Evolutionary conservation across 202 grass and related monocot species (phyloP).

Genomic region (Saccharum hybrid): DNA sequence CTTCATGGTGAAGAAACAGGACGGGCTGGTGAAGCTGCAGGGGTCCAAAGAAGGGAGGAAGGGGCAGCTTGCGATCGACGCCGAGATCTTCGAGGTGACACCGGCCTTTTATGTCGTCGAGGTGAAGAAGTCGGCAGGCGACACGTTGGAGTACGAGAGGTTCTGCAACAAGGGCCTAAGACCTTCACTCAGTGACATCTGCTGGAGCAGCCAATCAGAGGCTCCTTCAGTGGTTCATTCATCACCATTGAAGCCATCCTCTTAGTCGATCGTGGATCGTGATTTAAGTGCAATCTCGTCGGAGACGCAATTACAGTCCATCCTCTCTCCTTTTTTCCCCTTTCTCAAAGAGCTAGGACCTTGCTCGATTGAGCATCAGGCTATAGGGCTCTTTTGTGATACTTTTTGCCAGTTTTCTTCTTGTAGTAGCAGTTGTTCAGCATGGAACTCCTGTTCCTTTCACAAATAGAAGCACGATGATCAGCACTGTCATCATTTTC

Average conservation of each 20-base stretch:
- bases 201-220: conserved; percentile 61
- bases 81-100: conserved; percentile 83
- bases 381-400: conserved; percentile 45
- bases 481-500: conserved; percentile 16
- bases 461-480: conserved; percentile 48
- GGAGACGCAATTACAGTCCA: conserved; percentile 37
- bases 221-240: conserved; percentile 41
- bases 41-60: conserved; percentile 82
- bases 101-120: conserved; percentile 70
- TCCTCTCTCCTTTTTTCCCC: background rate
- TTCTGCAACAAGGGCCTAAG: conserved; percentile 79
- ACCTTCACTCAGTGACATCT: conserved; percentile 80
- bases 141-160: conserved; percentile 80
- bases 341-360: conserved; percentile 30
- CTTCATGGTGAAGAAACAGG: conserved; percentile 83
- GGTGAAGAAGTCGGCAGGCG: conserved; percentile 79
- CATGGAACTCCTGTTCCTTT: conserved; percentile 49
- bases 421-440: conserved; percentile 38
- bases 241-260: conserved; percentile 35
- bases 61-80: conserved; percentile 74
- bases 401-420: conserved; percentile 43
- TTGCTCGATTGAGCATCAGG: conserved; percentile 43
- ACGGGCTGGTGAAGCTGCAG: conserved; percentile 70
- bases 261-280: conserved; percentile 33
- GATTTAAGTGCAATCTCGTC: conserved; percentile 42